Evolutionary conservation across 2,329 filamentous ascomycete species (phyloP).

Genomic region (Trichoderma endophyticum): DNA sequence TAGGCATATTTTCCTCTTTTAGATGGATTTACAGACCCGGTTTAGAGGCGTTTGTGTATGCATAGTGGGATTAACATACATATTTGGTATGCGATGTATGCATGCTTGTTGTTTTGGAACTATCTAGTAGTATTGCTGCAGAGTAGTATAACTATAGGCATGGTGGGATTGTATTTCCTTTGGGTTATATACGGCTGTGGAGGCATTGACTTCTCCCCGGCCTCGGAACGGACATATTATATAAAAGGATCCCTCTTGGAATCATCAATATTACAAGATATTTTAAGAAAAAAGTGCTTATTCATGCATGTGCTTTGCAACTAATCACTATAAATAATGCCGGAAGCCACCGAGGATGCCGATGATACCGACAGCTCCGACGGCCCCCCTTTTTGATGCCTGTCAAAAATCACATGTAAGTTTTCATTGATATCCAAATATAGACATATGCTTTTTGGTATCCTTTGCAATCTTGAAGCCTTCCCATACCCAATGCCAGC

Average conservation of each 20-base stretch:
- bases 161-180: background rate
- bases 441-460: background rate
- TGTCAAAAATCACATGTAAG: background rate
- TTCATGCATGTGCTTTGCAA: background rate
- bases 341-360: background rate
- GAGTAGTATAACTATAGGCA: background rate
- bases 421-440: background rate
- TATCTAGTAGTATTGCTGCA: background rate
- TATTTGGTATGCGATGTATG: background rate
- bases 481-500: background rate
- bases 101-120: background rate
- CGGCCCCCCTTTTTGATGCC: background rate
- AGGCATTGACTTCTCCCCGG: background rate
- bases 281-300: background rate
- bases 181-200: background rate
- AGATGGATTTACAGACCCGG: background rate
- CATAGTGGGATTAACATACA: background rate
- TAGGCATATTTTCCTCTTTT: background rate
- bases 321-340: background rate
- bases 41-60: constrained; percentile 13
- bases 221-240: background rate
- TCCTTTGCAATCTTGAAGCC: constrained; percentile 1
- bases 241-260: background rate
- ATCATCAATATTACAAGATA: background rate
- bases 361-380: background rate